Evolutionary conservation across 1,139 yeast species (phyloP), one percentile per base, ranked within the genome.

Genomic region (Taiozyma onychis): DNA sequence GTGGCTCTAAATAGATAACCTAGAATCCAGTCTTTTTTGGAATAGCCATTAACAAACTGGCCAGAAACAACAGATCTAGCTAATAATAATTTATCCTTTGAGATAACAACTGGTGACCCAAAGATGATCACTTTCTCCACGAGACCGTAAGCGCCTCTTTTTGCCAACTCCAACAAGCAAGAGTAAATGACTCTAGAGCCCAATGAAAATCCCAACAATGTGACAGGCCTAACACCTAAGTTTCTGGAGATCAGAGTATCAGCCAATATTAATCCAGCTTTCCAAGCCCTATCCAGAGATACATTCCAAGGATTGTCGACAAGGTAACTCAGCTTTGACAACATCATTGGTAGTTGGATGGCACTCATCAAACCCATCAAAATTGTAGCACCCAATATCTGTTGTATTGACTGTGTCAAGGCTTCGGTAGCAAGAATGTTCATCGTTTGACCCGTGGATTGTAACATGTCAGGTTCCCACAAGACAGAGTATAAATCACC

Each of bases 381-480:
- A 42, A 95, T 80, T 0, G 99, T 95, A 9, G 91, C 90, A 44
- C 99, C 99, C 44, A 95, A 74, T 48, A 95, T 86, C 66, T 93
- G 99, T 70, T 95, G 99, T 45, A 95, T 85, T 4, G 97, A 88
- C 57, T 93, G 93, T 0, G 96, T 83, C 50, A 95, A 75, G 0
- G 96, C 95, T 67, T 95, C 99, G 43, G 95, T 87, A 0, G 99
- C 99, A 51, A 95, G 75, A 61, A 95, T 91, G 55, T 82, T 81
- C 56, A 95, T 91, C 0, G 99, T 95, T 66, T 93, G 97, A 62
- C 99, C 99, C 81, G 89, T 90, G 47, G 96, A 88, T 55, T 82
- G 87, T 61, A 95, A 80, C 95, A 95, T 88, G 60, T 95, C 99
- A 0, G 99, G 99, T 66, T 95, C 99, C 99, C 99, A 95, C 45